A percentile compares a stretch with the other conserved stretches of the same genome.
These are phyloP conservation scores for Schizophyllum amplum DNA, from an alignment of 1,284 basidiomycete genomes.

Conservation along the genomic window DNA sequence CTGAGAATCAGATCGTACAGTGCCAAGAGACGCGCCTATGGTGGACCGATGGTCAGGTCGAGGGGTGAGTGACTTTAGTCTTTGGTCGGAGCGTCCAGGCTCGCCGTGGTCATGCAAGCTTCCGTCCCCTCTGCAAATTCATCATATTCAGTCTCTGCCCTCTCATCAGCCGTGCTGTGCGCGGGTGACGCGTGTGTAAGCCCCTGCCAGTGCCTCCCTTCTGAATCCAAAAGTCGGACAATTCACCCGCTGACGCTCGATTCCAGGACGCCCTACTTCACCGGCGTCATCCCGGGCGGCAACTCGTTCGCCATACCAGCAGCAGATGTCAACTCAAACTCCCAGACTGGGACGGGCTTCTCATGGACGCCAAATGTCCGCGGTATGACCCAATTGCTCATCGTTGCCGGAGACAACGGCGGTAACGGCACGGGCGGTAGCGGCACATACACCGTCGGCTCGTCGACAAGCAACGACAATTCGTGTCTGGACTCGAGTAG, in stretches of 20 bases:
- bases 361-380: conserved; percentile 58
- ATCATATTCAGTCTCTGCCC: background rate
- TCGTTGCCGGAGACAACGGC: conserved; percentile 58
- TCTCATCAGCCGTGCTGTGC: too few species aligned
- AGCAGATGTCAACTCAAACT: conserved; percentile 31
- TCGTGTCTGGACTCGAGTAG: conserved; percentile 50
- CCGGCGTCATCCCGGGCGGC: conserved; percentile 72
- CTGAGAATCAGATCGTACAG: conserved; percentile 52
- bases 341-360: conserved; percentile 50
- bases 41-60: conserved; percentile 33
- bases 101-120: too few species aligned
- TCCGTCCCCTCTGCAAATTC: too few species aligned
- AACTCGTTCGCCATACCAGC: conserved; percentile 59
- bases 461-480: conserved; percentile 29
- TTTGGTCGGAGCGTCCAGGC: too few species aligned
- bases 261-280: conserved; percentile 46
- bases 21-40: conserved; percentile 52
- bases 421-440: conserved; percentile 67
- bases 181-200: too few species aligned
- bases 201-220: too few species aligned
- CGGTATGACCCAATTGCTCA: conserved; percentile 51
- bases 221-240: conserved; percentile 7
- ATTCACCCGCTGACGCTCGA: background rate
- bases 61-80: background rate
- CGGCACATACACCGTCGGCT: conserved; percentile 41